These are phyloP conservation scores for Amanita rimosa DNA, from an alignment of 768 basidiomycete species.

Conservation along the genomic window DNA sequence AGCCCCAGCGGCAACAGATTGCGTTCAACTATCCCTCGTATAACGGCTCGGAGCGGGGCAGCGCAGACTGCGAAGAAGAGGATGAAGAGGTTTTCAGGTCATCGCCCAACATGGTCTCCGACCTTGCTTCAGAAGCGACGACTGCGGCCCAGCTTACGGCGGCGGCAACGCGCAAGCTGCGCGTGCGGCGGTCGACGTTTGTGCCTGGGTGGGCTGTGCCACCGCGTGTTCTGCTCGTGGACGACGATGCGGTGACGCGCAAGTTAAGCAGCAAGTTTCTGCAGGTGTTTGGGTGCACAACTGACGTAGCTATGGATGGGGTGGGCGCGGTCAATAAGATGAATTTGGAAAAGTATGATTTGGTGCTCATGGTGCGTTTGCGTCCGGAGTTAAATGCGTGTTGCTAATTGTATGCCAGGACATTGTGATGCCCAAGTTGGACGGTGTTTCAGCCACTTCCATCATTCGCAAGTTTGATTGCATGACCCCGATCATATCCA, in stretches of 20 bases:
- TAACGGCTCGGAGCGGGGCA: not conserved
- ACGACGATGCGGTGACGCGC: slow-evolving; percentile 89
- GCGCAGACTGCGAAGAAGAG: slow-evolving; percentile 4
- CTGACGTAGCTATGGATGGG: slow-evolving; percentile 91
- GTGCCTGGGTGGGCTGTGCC: slow-evolving; percentile 89
- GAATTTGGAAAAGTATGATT: slow-evolving; percentile 92
- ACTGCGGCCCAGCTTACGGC: slow-evolving; percentile 11
- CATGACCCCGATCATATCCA: slow-evolving; percentile 94
- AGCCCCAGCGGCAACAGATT: slow-evolving; percentile 12
- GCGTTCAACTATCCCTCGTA: too few relatives aligned
- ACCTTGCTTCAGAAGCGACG: slow-evolving; percentile 13
- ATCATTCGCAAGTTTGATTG: slow-evolving; percentile 92
- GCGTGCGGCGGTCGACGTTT: slow-evolving; percentile 67
- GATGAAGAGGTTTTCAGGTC: slow-evolving; percentile 30
- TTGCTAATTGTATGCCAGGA: slow-evolving; percentile 41
- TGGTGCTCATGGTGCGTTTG: slow-evolving; percentile 80
- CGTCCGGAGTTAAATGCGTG: slow-evolving; percentile 1
- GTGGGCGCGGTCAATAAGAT: slow-evolving; percentile 90
- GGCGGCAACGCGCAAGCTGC: slow-evolving; percentile 32
- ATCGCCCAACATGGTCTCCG: slow-evolving; percentile 13
- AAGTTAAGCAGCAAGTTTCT: slow-evolving; percentile 87
- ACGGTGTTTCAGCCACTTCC: slow-evolving; percentile 85
- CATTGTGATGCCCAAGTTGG: slow-evolving; percentile 88
- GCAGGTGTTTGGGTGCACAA: slow-evolving; percentile 91
- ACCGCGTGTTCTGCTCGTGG: slow-evolving; percentile 85